Evolutionary conservation across 768 basidiomycete genomes (phyloP).

Genomic region (Mycena polygramma): DNA sequence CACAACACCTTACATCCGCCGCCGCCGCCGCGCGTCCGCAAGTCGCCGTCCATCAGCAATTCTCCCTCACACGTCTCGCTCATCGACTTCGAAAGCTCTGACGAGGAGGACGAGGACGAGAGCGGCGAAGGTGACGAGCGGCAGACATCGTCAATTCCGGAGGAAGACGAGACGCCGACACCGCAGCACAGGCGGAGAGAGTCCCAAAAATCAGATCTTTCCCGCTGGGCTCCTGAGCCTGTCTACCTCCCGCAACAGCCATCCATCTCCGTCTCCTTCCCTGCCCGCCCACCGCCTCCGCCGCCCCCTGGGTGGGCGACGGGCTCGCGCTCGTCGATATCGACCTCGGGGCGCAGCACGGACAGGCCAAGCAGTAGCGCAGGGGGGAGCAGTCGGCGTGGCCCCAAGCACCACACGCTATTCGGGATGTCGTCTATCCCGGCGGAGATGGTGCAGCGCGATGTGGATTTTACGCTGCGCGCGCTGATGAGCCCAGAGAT

Average conservation of each 20-base stretch:
- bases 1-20: neutral
- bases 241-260: conserved; percentile 12
- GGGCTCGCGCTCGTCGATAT: conserved; percentile 19
- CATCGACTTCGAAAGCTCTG: conserved; percentile 34
- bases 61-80: conserved; percentile 29
- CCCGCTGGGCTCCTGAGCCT: conserved; percentile 34
- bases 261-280: conserved; percentile 16
- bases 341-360: conserved; percentile 21
- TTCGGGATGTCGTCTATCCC: conserved; percentile 25
- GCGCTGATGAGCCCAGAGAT: conserved; percentile 35
- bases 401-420: conserved; percentile 9
- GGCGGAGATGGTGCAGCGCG: conserved; percentile 27
- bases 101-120: conserved; percentile 21
- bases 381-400: conserved; percentile 6
- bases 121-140: too few species aligned
- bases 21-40: conserved; percentile 14
- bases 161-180: conserved; percentile 4
- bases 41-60: conserved; percentile 24
- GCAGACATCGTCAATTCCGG: conserved; percentile 11
- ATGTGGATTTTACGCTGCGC: conserved; percentile 31
- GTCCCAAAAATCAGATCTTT: conserved; percentile 19
- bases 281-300: neutral
- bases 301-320: conserved; percentile 12
- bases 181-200: neutral
- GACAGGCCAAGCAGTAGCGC: conserved; percentile 16